Evolutionary conservation across 371 early-diverging fungal species (phyloP).

Genomic region (Mortierella sp.): DNA sequence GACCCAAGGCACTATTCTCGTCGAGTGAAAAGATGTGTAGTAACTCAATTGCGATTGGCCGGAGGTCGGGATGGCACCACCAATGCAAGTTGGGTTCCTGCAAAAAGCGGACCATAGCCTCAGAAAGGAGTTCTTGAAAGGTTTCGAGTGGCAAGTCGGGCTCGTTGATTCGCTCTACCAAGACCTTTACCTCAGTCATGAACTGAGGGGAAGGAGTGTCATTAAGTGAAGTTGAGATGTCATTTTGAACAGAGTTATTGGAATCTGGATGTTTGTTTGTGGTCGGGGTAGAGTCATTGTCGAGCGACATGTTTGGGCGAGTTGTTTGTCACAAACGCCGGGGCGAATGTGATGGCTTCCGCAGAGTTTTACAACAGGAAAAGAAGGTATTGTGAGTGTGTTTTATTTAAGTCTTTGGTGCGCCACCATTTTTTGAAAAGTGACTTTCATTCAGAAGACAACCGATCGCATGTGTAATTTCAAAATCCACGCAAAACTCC

Average conservation of each 20-base stretch:
- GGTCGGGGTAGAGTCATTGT: neutral
- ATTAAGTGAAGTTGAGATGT: neutral
- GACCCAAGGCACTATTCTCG: conserved; percentile 17
- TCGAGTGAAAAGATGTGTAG: conserved; percentile 36
- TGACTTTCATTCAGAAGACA: neutral
- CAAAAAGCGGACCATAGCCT: conserved; percentile 25
- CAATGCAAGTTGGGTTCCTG: conserved; percentile 39
- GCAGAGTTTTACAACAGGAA: neutral
- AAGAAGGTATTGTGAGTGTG: neutral
- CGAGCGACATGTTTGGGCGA: neutral
- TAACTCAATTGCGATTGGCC: conserved; percentile 28
- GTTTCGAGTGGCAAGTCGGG: conserved; percentile 22
- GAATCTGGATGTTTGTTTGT: neutral
- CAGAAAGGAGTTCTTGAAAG: conserved; percentile 25
- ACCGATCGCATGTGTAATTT: conserved; percentile 15
- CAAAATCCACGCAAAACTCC: neutral
- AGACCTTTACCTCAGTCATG: conserved; percentile 9
- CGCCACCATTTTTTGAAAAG: conserved; percentile 33
- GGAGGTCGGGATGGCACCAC: conserved; percentile 46
- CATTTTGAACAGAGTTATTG: neutral
- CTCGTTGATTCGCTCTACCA: conserved; percentile 6
- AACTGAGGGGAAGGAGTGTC: conserved; percentile 24
- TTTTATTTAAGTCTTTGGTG: neutral
- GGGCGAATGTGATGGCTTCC: neutral
- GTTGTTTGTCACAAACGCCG: neutral